Conservation (phyloP, 2,329 filamentous ascomycete species). For the Keithomyces neogunnii region DNA sequence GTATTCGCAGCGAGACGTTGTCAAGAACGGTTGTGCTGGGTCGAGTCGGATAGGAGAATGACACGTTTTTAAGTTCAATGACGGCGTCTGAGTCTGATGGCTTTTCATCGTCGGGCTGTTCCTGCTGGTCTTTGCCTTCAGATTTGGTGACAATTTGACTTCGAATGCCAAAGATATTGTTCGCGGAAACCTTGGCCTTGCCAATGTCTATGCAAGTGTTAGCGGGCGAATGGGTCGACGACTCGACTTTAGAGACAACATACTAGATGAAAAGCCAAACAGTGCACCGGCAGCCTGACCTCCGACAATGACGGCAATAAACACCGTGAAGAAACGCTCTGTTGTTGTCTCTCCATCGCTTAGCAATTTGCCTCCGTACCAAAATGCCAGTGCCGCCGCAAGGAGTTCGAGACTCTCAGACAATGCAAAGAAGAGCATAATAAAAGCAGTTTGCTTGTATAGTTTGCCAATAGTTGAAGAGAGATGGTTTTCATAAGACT, state of each 20-base stretch:
- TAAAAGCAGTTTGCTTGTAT: slow-evolving; percentile 51
- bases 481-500: slow-evolving; percentile 48
- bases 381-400: slow-evolving; percentile 56
- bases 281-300: slow-evolving; percentile 59
- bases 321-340: slow-evolving; percentile 45
- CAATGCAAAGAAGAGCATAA: slow-evolving; percentile 58
- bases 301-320: slow-evolving; percentile 59
- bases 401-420: slow-evolving; percentile 58
- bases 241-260: not conserved
- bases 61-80: slow-evolving; percentile 2
- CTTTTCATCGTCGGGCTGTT: slow-evolving; percentile 26
- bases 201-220: slow-evolving; percentile 40
- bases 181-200: slow-evolving; percentile 46
- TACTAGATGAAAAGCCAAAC: slow-evolving; percentile 54
- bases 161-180: slow-evolving; percentile 57
- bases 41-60: slow-evolving; percentile 28
- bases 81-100: slow-evolving; percentile 31
- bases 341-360: slow-evolving; percentile 37
- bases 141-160: slow-evolving; percentile 57
- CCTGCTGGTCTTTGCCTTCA: slow-evolving; percentile 34
- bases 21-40: slow-evolving; percentile 50
- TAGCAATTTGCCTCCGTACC: slow-evolving; percentile 56
- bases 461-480: slow-evolving; percentile 44
- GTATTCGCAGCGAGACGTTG: slow-evolving; percentile 42
- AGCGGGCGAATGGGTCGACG: not conserved